Evolutionary conservation across 352 stramenopile species (phyloP).

Genomic region (Phytophthora pinifolia): DNA sequence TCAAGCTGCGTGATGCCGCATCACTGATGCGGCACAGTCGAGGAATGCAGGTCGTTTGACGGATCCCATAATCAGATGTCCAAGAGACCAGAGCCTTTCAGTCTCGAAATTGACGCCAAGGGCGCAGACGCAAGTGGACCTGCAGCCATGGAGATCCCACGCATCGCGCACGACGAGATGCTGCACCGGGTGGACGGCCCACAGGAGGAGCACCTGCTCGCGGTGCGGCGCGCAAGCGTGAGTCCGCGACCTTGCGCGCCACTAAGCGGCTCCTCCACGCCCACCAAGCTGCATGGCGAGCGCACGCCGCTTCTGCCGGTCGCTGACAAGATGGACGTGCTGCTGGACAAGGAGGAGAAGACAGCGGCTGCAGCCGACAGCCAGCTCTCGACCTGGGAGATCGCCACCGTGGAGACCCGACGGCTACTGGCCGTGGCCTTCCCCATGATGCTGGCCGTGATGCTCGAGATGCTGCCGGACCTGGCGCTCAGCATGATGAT

Average conservation of each 20-base stretch:
- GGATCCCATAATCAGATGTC: conserved; percentile 15
- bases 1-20: too few species aligned
- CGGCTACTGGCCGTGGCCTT: conserved; percentile 34
- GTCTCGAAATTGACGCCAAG: conserved; percentile 14
- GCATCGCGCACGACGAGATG: conserved; percentile 51
- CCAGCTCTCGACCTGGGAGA: conserved; percentile 31
- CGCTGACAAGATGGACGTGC: conserved; percentile 32
- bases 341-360: conserved; percentile 44
- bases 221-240: conserved; percentile 12
- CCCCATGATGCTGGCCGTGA: conserved; percentile 46
- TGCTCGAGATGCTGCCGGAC: conserved; percentile 54
- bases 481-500: conserved; percentile 64
- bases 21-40: too few species aligned
- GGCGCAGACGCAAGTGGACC: conserved; percentile 9
- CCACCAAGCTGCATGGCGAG: conserved; percentile 9
- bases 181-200: conserved; percentile 48
- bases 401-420: conserved; percentile 38
- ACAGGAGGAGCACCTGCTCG: conserved; percentile 37
- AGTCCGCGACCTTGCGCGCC: conserved; percentile 12
- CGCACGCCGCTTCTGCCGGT: conserved; percentile 31
- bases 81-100: not conserved
- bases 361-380: conserved; percentile 23
- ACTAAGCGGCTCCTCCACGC: not conserved
- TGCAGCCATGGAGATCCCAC: conserved; percentile 47
- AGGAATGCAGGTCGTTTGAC: conserved; percentile 12